Conservation (phyloP, 441 rosid genomes). For the Biscutella laevigata region DNA sequence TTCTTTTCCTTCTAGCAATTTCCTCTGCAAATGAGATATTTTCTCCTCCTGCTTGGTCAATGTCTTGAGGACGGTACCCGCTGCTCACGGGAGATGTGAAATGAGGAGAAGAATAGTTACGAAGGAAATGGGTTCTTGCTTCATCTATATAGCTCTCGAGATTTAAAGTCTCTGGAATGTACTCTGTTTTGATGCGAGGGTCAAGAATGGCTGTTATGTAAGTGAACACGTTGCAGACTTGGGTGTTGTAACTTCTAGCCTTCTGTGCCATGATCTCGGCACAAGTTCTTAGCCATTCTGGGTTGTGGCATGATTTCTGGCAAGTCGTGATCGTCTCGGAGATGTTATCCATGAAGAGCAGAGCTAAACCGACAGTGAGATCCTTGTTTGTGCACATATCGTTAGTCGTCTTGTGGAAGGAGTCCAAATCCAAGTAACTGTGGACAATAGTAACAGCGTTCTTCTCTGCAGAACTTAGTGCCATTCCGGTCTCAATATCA, state of each 20-base stretch:
- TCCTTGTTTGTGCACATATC: constrained; percentile 68
- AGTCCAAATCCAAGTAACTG: constrained; percentile 72
- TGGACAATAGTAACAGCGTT: constrained; percentile 49
- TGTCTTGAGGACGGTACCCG: constrained; percentile 58
- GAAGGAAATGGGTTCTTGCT: constrained; percentile 66
- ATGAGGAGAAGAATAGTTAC: constrained; percentile 56
- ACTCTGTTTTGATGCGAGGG: constrained; percentile 79
- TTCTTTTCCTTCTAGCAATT: constrained; percentile 79
- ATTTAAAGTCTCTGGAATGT: constrained; percentile 67
- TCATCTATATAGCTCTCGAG: constrained; percentile 67
- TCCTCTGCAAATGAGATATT: constrained; percentile 86
- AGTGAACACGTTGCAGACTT: constrained; percentile 67
- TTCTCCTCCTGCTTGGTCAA: constrained; percentile 52
- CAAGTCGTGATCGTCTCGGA: constrained; percentile 61
- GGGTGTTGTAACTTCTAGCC: constrained; percentile 57
- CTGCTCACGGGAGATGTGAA: constrained; percentile 51
- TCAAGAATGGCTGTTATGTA: constrained; percentile 86
- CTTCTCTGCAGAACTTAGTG: constrained; percentile 56
- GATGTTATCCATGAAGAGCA: constrained; percentile 91
- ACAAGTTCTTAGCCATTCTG: constrained; percentile 71
- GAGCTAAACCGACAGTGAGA: constrained; percentile 71
- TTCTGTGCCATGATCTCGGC: constrained; percentile 89
- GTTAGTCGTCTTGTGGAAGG: constrained; percentile 72
- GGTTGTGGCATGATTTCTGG: constrained; percentile 60
- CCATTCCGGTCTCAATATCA: constrained; percentile 40